Evolutionary conservation across 208 protist species (phyloP).

Genomic region (Wallacemonas sp.): DNA sequence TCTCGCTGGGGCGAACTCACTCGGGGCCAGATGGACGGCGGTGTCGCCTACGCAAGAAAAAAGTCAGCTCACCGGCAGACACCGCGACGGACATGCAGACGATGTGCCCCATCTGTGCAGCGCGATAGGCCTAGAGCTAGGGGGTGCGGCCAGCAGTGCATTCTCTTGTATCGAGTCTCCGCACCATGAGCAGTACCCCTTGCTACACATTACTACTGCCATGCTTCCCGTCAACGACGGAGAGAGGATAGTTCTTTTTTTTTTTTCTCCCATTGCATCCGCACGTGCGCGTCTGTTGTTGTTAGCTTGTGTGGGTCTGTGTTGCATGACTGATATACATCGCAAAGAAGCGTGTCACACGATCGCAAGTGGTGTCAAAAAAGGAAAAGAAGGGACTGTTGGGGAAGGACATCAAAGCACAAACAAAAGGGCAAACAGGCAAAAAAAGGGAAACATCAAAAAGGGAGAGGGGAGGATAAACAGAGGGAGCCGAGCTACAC

Average conservation of each 20-base stretch:
- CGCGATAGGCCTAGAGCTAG: too few species aligned
- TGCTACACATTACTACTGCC: too few species aligned
- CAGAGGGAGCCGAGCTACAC: neutral
- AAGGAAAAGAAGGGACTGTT: conserved; percentile 13
- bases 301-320: neutral
- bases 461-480: neutral
- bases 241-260: neutral
- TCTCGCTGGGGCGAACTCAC: too few species aligned
- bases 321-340: conserved; percentile 10
- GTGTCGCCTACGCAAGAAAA: too few species aligned
- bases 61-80: too few species aligned
- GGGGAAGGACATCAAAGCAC: neutral
- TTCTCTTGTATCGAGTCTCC: too few species aligned
- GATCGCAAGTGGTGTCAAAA: neutral
- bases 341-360: neutral
- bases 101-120: too few species aligned
- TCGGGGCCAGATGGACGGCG: too few species aligned
- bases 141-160: too few species aligned
- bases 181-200: too few species aligned
- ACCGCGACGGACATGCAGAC: too few species aligned
- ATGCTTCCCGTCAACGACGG: neutral
- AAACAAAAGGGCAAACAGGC: conserved; percentile 14
- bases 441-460: conserved; percentile 9
- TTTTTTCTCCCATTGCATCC: too few species aligned
- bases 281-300: conserved; percentile 1